These are phyloP conservation scores for Calocybe indica DNA, from an alignment of 768 basidiomycete species.

Conservation along the genomic window DNA sequence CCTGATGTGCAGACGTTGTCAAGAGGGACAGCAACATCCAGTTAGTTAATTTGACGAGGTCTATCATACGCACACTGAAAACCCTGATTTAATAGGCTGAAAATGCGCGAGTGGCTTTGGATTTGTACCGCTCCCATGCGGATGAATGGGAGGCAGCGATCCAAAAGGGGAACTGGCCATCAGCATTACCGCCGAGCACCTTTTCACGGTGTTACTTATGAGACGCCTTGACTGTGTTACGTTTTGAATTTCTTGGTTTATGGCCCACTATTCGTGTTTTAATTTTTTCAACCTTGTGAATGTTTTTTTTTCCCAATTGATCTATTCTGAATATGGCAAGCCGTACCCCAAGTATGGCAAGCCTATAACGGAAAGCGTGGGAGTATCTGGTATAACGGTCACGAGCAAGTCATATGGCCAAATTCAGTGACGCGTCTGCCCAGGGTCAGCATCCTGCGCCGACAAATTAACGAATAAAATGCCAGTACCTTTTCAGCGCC, in stretches of 20 bases:
- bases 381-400: neutral
- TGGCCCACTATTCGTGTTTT: neutral
- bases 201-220: slow-evolving; percentile 77
- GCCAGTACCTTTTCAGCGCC: slow-evolving; percentile 59
- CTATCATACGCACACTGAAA: slow-evolving; percentile 3
- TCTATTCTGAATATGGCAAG: neutral
- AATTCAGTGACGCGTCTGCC: slow-evolving; percentile 37
- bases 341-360: slow-evolving; percentile 4
- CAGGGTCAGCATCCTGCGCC: slow-evolving; percentile 9
- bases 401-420: neutral
- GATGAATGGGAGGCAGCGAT: slow-evolving; percentile 64
- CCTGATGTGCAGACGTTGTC: slow-evolving; percentile 73
- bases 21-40: slow-evolving; percentile 65
- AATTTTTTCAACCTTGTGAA: slow-evolving; percentile 4
- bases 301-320: slow-evolving; percentile 1
- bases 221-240: slow-evolving; percentile 8
- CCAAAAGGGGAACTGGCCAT: slow-evolving; percentile 64
- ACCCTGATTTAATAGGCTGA: slow-evolving; percentile 47
- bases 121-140: slow-evolving; percentile 51
- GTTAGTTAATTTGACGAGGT: slow-evolving; percentile 37
- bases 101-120: slow-evolving; percentile 61
- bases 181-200: slow-evolving; percentile 66
- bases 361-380: neutral
- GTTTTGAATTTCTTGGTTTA: neutral
- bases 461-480: slow-evolving; percentile 6